Evolutionary conservation across 768 basidiomycete genomes (phyloP).

Genomic region (Auricularia sp.): DNA sequence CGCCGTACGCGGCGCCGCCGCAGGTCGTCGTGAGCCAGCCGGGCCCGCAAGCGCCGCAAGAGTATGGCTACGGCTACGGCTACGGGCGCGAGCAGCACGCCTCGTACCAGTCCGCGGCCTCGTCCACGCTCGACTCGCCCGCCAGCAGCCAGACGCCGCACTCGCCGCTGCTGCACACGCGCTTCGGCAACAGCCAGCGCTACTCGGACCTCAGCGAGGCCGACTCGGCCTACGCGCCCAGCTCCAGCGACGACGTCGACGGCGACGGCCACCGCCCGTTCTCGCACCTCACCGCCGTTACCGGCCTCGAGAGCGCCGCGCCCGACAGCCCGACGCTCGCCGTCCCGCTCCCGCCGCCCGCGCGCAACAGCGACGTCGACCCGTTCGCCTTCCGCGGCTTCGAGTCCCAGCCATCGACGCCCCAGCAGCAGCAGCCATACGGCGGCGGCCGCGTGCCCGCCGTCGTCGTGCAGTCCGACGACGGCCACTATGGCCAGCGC

Average conservation of each 20-base stretch:
- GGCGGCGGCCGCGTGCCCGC: conserved; percentile 33
- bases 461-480: conserved; percentile 15
- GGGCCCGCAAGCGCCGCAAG: neutral
- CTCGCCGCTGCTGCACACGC: conserved; percentile 40
- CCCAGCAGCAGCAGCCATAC: conserved; percentile 41
- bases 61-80: neutral
- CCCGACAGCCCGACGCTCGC: neutral
- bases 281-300: conserved; percentile 22
- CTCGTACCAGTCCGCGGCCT: neutral
- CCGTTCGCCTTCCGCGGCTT: conserved; percentile 13
- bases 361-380: conserved; percentile 5
- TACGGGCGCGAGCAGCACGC: neutral
- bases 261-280: conserved; percentile 23
- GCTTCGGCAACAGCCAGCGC: conserved; percentile 30
- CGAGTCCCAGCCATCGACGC: conserved; percentile 9
- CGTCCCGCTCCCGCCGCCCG: neutral
- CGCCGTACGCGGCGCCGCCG: neutral
- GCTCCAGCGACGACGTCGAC: conserved; percentile 24
- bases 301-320: conserved; percentile 1
- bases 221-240: conserved; percentile 4
- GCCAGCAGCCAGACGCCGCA: conserved; percentile 18
- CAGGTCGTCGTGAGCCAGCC: neutral
- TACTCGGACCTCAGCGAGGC: neutral
- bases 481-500: conserved; percentile 8
- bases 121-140: neutral